Conservation (phyloP, 371 early-diverging fungal genomes). For the Mortierella sp. region DNA sequence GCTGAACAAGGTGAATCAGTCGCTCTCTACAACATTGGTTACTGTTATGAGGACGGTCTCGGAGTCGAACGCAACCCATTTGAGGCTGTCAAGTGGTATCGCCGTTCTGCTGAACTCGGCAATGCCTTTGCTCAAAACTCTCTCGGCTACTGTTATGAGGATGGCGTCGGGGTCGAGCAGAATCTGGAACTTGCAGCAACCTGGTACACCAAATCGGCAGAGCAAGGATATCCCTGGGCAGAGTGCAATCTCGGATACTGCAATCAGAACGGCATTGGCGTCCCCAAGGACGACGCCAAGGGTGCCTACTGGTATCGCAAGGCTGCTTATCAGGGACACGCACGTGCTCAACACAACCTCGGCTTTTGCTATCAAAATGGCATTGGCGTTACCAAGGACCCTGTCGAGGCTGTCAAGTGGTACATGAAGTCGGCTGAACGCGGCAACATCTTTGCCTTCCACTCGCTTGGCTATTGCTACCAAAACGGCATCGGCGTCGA, state of each 20-base stretch:
- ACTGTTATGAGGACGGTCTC: conserved; percentile 85
- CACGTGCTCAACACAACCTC: conserved; percentile 76
- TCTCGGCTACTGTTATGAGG: conserved; percentile 85
- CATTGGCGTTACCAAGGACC: conserved; percentile 73
- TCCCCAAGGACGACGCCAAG: conserved; percentile 60
- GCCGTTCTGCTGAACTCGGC: conserved; percentile 68
- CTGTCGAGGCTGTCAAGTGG: conserved; percentile 69
- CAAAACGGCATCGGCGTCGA: conserved; percentile 86
- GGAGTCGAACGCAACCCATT: conserved; percentile 76
- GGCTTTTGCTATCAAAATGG: conserved; percentile 88
- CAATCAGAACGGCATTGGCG: conserved; percentile 81
- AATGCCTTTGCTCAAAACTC: conserved; percentile 83
- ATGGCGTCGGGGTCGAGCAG: conserved; percentile 79
- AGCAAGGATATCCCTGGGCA: conserved; percentile 82
- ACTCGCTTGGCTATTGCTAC: conserved; percentile 81
- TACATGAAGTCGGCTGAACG: conserved; percentile 76
- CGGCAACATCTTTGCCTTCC: conserved; percentile 85
- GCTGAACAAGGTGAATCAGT: conserved; percentile 80
- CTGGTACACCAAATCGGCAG: conserved; percentile 79
- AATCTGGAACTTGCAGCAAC: conserved; percentile 70
- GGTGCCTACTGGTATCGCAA: conserved; percentile 75
- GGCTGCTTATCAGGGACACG: conserved; percentile 70
- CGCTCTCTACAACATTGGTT: conserved; percentile 73
- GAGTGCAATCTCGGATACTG: conserved; percentile 82
- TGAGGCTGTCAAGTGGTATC: conserved; percentile 78